Evolutionary conservation across 345 rosid species (phyloP), one percentile per base, ranked within the genome.

Genomic region (Gossypium thurberi): DNA sequence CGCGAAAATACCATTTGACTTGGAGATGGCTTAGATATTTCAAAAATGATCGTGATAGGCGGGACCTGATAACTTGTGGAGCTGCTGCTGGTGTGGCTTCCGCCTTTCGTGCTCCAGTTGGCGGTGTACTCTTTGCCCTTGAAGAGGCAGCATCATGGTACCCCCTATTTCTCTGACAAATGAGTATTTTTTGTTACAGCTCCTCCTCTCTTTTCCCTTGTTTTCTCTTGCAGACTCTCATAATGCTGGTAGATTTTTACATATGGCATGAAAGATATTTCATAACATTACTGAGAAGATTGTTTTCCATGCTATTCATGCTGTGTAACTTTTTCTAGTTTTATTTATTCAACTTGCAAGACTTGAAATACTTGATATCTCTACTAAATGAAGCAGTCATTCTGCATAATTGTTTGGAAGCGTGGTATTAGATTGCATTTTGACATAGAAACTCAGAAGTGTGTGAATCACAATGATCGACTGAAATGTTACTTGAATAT

Each of bases 131-230:
- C 52, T 84, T 84, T 67, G 88, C 86, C 56, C 86, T 85, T 9
- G 88, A 85, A 75, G 88, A 85, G 77, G 86, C 85, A 61, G 86
- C 88, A 65, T 82, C 88, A 55, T 85, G 84, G 88, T 82, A 80
- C 46, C 65, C 37, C 52, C 53, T 50, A 20, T 63, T 74, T 70
- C 70, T 62, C 64, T 23, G 6, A 6, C 60, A 6, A 51, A 10
- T 58, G 17, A 58, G 63, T 23, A 58, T 58, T 58, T 11, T 11
- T 58, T 58, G 37, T 58, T 25, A 23, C 37, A 25, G 17, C n/a
- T 58, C 9, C 17, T 58, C 50, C 69, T 10, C 42, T 28, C 65
- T 2, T 42, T 52, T 64, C 8, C 8, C 44, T n/a, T 26, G 17
- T 48, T 26, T 25, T 26, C 8, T 10, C 15, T 50, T 66, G 21